A percentile compares a stretch with the other conserved stretches of the same genome.
Conservation (phyloP, 1,284 basidiomycete genomes). For the Cutaneotrichosporon cutaneum region DNA sequence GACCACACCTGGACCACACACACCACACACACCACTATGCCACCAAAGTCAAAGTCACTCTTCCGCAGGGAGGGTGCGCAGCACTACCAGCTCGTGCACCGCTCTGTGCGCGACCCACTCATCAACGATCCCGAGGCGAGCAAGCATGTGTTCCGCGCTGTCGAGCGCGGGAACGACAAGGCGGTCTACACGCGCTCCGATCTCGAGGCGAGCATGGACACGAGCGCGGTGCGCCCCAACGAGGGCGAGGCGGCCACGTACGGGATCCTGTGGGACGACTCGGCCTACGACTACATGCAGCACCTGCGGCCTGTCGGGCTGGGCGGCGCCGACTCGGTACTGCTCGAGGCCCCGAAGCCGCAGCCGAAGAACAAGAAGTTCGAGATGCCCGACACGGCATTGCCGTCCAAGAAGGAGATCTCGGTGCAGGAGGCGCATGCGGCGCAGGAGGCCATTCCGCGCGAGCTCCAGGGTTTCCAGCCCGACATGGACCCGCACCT, state of each 20-base stretch:
- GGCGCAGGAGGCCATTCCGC: constrained; percentile 67
- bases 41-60: constrained; percentile 65
- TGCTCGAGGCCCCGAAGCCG: constrained; percentile 68
- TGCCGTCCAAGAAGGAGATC: constrained; percentile 71
- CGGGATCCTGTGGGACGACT: constrained; percentile 94
- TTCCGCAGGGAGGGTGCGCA: constrained; percentile 84
- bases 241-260: constrained; percentile 85
- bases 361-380: constrained; percentile 43
- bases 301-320: constrained; percentile 81
- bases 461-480: constrained; percentile 82
- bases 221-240: constrained; percentile 46
- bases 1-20: too few relatives aligned
- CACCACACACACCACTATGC: constrained; percentile 36
- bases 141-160: constrained; percentile 80
- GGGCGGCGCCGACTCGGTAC: constrained; percentile 59
- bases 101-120: constrained; percentile 92
- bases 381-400: constrained; percentile 66
- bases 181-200: constrained; percentile 60
- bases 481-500: constrained; percentile 97
- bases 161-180: constrained; percentile 66
- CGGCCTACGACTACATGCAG: constrained; percentile 99
- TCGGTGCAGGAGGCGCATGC: constrained; percentile 65
- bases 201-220: constrained; percentile 52
- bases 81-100: constrained; percentile 95
- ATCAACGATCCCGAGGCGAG: constrained; percentile 88